Evolutionary conservation across 345 rosid species (phyloP).

Genomic region (Geranium rotundifolium): DNA sequence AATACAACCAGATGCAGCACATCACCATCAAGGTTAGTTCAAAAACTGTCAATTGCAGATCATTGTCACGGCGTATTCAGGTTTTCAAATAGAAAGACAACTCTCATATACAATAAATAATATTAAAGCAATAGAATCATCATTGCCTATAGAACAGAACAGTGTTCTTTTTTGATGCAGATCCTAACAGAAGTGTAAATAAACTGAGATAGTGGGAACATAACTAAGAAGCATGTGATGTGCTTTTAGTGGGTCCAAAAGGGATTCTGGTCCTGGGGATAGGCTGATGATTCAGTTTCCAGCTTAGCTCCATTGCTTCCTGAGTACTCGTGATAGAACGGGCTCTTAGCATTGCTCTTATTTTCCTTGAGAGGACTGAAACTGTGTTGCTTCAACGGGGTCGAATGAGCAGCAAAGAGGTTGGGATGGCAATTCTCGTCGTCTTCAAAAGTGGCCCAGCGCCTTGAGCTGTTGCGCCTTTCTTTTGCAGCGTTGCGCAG

Average conservation of each 20-base stretch:
- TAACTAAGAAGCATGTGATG: too few relatives aligned
- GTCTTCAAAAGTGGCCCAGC: conserved; percentile 54
- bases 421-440: conserved; percentile 47
- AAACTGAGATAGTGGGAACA: too few relatives aligned
- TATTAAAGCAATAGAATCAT: too few relatives aligned
- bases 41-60: too few relatives aligned
- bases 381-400: not conserved
- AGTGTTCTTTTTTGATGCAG: not conserved
- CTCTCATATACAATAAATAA: too few relatives aligned
- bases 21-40: too few relatives aligned
- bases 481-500: conserved; percentile 34
- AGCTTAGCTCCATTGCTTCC: not conserved
- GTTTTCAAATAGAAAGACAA: too few relatives aligned
- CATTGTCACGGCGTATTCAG: too few relatives aligned
- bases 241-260: not conserved
- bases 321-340: not conserved
- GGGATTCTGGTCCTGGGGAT: not conserved
- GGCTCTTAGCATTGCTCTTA: not conserved
- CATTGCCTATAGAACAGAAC: not conserved
- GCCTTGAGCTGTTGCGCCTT: conserved; percentile 28
- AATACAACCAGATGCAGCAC: too few relatives aligned
- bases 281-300: too few relatives aligned
- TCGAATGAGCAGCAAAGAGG: conserved; percentile 23
- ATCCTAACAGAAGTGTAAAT: too few relatives aligned
- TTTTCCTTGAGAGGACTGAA: not conserved